Base-by-base conservation (phyloP, 768 basidiomycete species). In the Tephrocybe sp. region DNA sequence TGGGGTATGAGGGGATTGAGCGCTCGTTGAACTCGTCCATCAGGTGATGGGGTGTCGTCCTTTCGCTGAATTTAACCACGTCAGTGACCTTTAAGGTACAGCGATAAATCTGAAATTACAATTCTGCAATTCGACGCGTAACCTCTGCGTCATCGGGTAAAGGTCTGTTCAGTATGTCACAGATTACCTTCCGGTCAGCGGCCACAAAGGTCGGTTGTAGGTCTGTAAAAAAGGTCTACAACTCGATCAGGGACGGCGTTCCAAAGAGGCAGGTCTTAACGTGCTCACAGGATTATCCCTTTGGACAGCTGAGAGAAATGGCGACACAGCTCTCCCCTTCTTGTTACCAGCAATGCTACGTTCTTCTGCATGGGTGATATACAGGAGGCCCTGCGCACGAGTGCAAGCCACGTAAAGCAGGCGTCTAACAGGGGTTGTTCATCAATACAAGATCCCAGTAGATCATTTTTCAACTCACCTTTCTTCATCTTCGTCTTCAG, bases 321-420 rank as follows among this genome's bases (percentile, higher is more conserved):
- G 71, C 3, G 88, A 86, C 4, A 86, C 57, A 1, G 69, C 59
- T 54, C 77, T 80, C 4, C 67, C 60, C 55, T 80, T 80, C 15
- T 69, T 68, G 44, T 81, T 54, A 4, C 62, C 62, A 40, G 45
- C 51, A 14, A 49, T 17, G 39, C 24, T 58, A 17, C 57, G 54
- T 12, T n/a, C 36, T 37, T 28, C 49, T 28, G 47, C 17, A 32
- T 30, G 24, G 0, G 45, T 41, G 40, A 53, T 45, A 24, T 47
- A 53, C 38, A 53, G 34, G 7, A 90, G 73, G 10, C 74, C 73
- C 62, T 93, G 87, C 0, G 92, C 92, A 9, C 93, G 80, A 4
- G 93, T 95, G 67, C 90, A 93, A 0, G 89, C 93, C 7, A 95
- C 93, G 61, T 93, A 95, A 14, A 93, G 77, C 49, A 95, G 68